phyloP scores from a whole-genome alignment of 306 rosid species.

The Lagenaria siceraria region DNA sequence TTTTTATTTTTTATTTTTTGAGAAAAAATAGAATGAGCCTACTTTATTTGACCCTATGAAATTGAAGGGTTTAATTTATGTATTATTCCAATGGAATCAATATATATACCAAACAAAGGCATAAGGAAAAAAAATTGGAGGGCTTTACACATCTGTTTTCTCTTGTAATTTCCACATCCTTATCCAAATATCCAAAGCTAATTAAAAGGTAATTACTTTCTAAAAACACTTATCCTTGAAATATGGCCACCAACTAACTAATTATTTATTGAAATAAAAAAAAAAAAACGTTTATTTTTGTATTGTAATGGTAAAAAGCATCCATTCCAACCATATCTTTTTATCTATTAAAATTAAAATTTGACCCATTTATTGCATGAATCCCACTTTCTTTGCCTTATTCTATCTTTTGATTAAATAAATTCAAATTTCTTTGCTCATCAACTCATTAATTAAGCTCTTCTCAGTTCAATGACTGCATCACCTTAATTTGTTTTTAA shows the following conservation, averaged over 20 bases:
- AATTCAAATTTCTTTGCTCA: background rate
- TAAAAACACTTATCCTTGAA: background rate
- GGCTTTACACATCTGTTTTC: background rate
- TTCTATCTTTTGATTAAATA: background rate
- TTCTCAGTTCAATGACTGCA: background rate
- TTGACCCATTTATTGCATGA: background rate
- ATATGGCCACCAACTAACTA: background rate
- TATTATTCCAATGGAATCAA: background rate
- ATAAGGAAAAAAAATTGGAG: background rate
- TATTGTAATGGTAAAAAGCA: background rate
- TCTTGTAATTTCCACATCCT: background rate
- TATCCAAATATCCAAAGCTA: constrained; percentile 3
- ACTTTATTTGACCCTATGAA: background rate
- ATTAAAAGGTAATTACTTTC: background rate
- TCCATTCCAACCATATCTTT: background rate
- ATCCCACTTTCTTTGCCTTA: background rate
- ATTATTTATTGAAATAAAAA: background rate
- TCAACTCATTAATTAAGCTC: background rate
- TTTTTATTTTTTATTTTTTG: too few species aligned
- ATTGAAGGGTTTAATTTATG: background rate
- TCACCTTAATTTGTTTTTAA: background rate
- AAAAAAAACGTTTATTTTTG: background rate
- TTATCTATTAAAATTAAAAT: background rate
- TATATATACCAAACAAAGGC: background rate
- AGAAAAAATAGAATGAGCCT: background rate